These are phyloP conservation scores for Geotrichum australiense DNA, from an alignment of 1,139 yeast genomes.

Conservation along the genomic window DNA sequence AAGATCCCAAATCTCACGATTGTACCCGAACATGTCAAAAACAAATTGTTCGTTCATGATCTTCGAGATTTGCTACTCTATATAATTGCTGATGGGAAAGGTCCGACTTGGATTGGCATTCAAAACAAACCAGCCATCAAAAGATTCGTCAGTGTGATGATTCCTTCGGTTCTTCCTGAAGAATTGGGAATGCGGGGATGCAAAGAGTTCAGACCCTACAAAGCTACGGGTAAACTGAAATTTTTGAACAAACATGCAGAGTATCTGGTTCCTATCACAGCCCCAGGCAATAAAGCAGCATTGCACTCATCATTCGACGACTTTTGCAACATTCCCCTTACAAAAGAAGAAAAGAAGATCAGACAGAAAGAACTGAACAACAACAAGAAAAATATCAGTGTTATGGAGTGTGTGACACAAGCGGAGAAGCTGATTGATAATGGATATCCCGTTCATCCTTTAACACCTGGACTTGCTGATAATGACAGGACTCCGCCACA, in stretches of 20 bases:
- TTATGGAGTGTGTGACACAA: conserved; percentile 49
- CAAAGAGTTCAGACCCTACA: conserved; percentile 20
- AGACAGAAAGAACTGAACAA: conserved; percentile 18
- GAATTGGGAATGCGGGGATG: conserved; percentile 34
- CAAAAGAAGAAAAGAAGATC: conserved; percentile 45
- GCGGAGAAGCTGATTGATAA: conserved; percentile 42
- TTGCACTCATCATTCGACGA: conserved; percentile 39
- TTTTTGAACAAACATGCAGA: conserved; percentile 40
- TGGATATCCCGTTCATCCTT: conserved; percentile 56
- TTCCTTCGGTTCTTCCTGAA: conserved; percentile 56
- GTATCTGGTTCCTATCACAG: conserved; percentile 39
- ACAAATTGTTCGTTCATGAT: conserved; percentile 26
- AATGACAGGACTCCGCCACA: conserved; percentile 18
- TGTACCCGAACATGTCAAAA: conserved; percentile 22
- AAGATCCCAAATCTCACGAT: conserved; percentile 27
- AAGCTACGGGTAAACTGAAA: conserved; percentile 31
- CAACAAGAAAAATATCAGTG: conserved; percentile 28
- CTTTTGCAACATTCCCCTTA: conserved; percentile 50
- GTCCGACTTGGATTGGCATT: conserved; percentile 41
- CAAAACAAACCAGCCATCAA: conserved; percentile 29
- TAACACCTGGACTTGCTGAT: conserved; percentile 24
- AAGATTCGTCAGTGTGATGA: conserved; percentile 53
- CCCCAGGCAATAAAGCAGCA: conserved; percentile 60
- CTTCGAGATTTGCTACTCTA: conserved; percentile 49
- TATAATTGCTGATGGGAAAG: conserved; percentile 39